A percentile compares a stretch with the other conserved stretches of the same genome.
Evolutionary conservation across 176 grass and related monocot genomes (phyloP).

Genomic region (Elymus sibiricus): DNA sequence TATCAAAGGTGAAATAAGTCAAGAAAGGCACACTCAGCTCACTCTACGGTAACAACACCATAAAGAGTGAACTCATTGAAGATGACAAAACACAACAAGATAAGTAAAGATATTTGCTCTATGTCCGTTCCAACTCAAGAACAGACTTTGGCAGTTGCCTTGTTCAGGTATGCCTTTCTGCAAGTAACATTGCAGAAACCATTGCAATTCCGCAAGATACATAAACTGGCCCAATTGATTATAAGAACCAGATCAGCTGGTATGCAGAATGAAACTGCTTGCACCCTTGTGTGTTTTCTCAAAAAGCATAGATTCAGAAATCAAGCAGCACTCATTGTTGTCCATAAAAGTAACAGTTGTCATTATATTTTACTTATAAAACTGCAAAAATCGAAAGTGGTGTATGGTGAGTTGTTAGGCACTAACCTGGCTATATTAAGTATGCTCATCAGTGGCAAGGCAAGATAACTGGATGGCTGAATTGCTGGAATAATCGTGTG

Average conservation of each 20-base stretch:
- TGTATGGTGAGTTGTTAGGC: constrained; percentile 6
- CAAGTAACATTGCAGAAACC: constrained; percentile 7
- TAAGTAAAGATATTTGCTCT: background rate
- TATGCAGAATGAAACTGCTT: constrained; percentile 16
- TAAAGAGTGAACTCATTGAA: background rate
- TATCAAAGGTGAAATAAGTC: background rate
- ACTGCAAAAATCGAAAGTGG: constrained; percentile 4
- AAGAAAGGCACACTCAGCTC: background rate
- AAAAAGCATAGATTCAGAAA: constrained; percentile 35
- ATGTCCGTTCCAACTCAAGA: background rate
- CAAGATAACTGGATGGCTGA: constrained; percentile 76
- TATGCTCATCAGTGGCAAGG: constrained; percentile 94
- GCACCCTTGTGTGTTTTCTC: constrained; percentile 12
- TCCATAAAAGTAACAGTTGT: constrained; percentile 30
- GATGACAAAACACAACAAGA: constrained; percentile 8
- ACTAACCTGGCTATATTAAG: constrained; percentile 96
- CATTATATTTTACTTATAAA: constrained; percentile 12
- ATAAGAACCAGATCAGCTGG: constrained; percentile 12
- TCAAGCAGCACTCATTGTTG: constrained; percentile 4
- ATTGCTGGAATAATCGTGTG: constrained; percentile 57
- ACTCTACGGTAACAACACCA: background rate
- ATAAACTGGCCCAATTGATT: background rate
- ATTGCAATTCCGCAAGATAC: background rate
- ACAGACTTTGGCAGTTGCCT: background rate
- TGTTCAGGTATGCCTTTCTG: background rate